Conservation (phyloP, 495 filamentous ascomycete genomes). For the Trichoderma reesei region DNA sequence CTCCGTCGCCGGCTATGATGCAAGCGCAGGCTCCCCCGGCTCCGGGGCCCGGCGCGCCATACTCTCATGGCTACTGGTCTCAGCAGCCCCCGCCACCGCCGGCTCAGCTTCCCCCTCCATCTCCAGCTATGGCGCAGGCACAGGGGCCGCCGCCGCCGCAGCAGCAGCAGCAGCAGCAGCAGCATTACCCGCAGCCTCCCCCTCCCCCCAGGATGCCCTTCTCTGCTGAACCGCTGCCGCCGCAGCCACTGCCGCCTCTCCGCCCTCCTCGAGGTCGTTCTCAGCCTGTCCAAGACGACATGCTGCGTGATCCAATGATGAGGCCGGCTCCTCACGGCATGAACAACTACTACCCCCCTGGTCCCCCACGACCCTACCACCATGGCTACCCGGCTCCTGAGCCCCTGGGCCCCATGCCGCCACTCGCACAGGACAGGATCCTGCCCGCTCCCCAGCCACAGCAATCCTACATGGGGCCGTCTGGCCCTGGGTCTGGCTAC, state of each 20-base stretch:
- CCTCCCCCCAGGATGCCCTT: conserved; percentile 7
- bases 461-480: conserved; percentile 2
- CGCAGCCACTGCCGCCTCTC: conserved; percentile 7
- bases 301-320: conserved; percentile 10
- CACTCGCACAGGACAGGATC: neutral
- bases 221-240: conserved; percentile 8
- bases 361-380: conserved; percentile 31
- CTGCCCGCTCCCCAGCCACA: neutral
- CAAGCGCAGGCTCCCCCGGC: neutral
- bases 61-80: neutral
- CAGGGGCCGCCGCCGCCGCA: conserved; percentile 14
- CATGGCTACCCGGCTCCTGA: conserved; percentile 22
- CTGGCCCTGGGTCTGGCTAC: conserved; percentile 4
- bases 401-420: neutral
- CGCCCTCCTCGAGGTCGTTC: conserved; percentile 5
- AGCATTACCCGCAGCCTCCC: conserved; percentile 18
- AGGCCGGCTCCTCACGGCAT: conserved; percentile 19
- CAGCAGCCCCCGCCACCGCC: neutral
- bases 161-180: conserved; percentile 11
- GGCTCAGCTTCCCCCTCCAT: neutral
- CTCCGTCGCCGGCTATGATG: neutral
- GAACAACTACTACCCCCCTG: conserved; percentile 26
- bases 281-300: conserved; percentile 5
- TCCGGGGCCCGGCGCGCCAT: neutral
- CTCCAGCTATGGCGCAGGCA: neutral